Percentiles rank a stretch among this genome's conserved stretches.
phyloP scores from a whole-genome alignment of 306 rosid species.

The Carpinus viminea region DNA sequence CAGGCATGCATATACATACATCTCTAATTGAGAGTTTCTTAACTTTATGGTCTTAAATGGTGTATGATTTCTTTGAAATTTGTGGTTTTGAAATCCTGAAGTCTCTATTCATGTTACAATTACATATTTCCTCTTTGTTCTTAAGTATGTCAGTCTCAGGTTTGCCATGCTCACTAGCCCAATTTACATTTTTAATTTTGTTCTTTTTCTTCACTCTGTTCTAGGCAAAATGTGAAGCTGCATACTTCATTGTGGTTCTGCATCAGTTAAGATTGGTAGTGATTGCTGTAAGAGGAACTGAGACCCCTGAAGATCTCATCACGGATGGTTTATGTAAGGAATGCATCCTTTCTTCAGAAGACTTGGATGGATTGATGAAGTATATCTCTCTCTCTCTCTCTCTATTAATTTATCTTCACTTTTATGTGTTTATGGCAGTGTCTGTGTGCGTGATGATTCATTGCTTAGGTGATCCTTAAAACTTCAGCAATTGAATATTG shows the following conservation, averaged over 20 bases:
- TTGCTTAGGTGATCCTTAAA: not conserved
- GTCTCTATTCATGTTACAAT: not conserved
- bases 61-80: not conserved
- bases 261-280: slow-evolving; percentile 70
- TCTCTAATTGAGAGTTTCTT: not conserved
- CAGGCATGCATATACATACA: too few relatives aligned
- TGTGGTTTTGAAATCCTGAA: not conserved
- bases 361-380: slow-evolving; percentile 84
- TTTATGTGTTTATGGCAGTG: not conserved
- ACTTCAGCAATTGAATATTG: not conserved
- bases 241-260: slow-evolving; percentile 83
- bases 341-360: slow-evolving; percentile 65
- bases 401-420: not conserved
- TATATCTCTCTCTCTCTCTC: slow-evolving; percentile 38
- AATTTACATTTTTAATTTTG: not conserved
- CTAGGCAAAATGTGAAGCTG: slow-evolving; percentile 84
- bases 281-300: slow-evolving; percentile 89
- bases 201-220: slow-evolving; percentile 29
- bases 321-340: slow-evolving; percentile 86
- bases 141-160: not conserved
- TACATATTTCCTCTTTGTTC: not conserved
- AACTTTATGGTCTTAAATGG: not conserved
- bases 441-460: not conserved
- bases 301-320: slow-evolving; percentile 93
- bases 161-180: not conserved